Evolutionary conservation across 371 early-diverging fungal genomes (phyloP), one percentile per base, ranked within the genome.

Genomic region (Haplosporangium sp.): DNA sequence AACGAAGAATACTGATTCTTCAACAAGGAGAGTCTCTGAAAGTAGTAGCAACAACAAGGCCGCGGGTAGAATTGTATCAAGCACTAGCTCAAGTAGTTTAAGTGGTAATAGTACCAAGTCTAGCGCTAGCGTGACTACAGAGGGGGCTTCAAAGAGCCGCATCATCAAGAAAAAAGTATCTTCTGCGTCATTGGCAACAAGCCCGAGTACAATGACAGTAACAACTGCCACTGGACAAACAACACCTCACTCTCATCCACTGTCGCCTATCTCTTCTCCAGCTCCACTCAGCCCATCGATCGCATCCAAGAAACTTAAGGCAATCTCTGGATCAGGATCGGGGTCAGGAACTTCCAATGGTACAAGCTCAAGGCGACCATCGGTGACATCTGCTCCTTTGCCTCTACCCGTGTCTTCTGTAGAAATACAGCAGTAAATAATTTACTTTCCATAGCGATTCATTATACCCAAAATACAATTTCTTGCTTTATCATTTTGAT

Each of bases 281-380:
- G 3, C 20, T 15, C 65, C 65, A 10, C 8, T 39, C 35, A 64
- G 65, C 17, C 65, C 65, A 4, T 64, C 65, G 3, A 53, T 19
- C 1, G 65, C 65, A 39, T 64, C 65, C 39, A 64, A 64, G 13
- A 64, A 64, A 39, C 55, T 64, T 7, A 35, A 40, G 27, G 65
- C 65, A 8, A 63, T 63, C 27, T 55, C 55, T 55, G 55, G 55
- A 55, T 55, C 55, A 1, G 55, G 55, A 34, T 55, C 55, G 1
- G 55, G 19, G 8, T 55, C 55, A 3, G 55, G 19, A 27, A 13
- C 19, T 9, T 7, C 27, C 4, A 55, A 55, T 7, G 55, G 55
- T 9, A 34, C 55, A 19, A 27, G 44, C 58, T 50, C 44, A 61
- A 45, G 40, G 42, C 56, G 55, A 55, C 27, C 55, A 5, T 55